Evolutionary conservation across 2,329 filamentous ascomycete species (phyloP).

Genomic region (Cladosporium sp.): DNA sequence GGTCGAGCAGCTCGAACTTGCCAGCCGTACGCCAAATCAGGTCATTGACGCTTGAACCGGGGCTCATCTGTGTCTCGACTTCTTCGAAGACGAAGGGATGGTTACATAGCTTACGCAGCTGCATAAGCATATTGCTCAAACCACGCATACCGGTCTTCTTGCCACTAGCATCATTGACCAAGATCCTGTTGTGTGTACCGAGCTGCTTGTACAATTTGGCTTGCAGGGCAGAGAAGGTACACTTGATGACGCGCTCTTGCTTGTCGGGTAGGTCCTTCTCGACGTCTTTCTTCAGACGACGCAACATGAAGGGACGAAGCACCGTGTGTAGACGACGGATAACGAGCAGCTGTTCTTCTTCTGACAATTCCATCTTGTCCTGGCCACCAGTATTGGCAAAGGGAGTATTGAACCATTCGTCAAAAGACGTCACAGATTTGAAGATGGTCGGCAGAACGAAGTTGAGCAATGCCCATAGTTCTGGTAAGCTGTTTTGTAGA

Average conservation of each 20-base stretch:
- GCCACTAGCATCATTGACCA: constrained; percentile 88
- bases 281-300: constrained; percentile 98
- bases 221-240: constrained; percentile 93
- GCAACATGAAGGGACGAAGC: constrained; percentile 89
- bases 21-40: constrained; percentile 91
- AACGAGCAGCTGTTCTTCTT: constrained; percentile 99
- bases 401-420: constrained; percentile 99
- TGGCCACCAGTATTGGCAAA: constrained; percentile 97
- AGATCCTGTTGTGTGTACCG: constrained; percentile 89
- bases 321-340: constrained; percentile 99
- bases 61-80: constrained; percentile 98
- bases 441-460: constrained; percentile 98
- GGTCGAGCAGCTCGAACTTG: constrained; percentile 94
- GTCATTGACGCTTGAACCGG: constrained; percentile 81
- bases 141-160: constrained; percentile 95
- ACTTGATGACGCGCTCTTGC: constrained; percentile 98
- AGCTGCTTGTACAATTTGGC: constrained; percentile 95
- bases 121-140: constrained; percentile 99
- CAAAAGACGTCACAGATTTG: constrained; percentile 97
- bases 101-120: constrained; percentile 96
- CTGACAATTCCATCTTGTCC: constrained; percentile 97
- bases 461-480: constrained; percentile 97
- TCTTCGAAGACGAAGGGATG: constrained; percentile 98
- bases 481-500: constrained; percentile 91
- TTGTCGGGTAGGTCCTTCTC: constrained; percentile 99